Evolutionary conservation across 192 early-diverging fungal genomes (phyloP), one percentile per base, ranked within the genome.

Genomic region (Backusella psychrophila): DNA sequence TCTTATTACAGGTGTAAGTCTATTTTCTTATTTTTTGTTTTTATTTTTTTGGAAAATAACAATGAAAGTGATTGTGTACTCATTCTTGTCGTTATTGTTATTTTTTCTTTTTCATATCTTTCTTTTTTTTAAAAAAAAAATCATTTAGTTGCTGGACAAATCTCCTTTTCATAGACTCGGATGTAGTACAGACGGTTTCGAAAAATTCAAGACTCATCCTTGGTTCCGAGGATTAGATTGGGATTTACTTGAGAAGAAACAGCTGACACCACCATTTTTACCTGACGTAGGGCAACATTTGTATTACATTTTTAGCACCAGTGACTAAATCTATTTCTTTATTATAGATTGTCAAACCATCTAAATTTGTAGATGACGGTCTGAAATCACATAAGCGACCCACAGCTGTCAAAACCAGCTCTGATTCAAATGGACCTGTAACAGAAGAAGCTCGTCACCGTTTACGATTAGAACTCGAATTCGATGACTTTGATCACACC

Each of bases 1-100:
- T 75, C 78, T 82, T 66, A 69, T 93, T 17, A 74, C 75, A 36
- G 85, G 81, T 78, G 89, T 89, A 86, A 52, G 66, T 29, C 17
- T 33, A 21, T 68, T 53, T 44, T 69, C 35, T 67, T 29, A 34
- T 31, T 67, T 35, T 36, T 35, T 44, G 65, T 68, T 68, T 29
- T 67, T 29, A 29, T 19, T n/a, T 67, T 31, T 67, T 67, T 67
- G 11, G 12, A 44, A 15, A 35, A 65, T 34, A 66, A 63, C 33
- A 39, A 65, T 41, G 29, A 65, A 67, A 66, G 9, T 74, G 2
- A 15, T n/a, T 35, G 17, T 75, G 67, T 35, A 69, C 26, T 67
- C 33, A 29, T 36, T 34, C 23, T 67, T 66, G 33, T 29, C 33
- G 3, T 33, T 67, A 68, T 36, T 19, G 19, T n/a, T 68, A n/a